Evolutionary conservation across 768 basidiomycete genomes (phyloP), one percentile per base, ranked within the genome.

Genomic region (Tulasnella sp.): DNA sequence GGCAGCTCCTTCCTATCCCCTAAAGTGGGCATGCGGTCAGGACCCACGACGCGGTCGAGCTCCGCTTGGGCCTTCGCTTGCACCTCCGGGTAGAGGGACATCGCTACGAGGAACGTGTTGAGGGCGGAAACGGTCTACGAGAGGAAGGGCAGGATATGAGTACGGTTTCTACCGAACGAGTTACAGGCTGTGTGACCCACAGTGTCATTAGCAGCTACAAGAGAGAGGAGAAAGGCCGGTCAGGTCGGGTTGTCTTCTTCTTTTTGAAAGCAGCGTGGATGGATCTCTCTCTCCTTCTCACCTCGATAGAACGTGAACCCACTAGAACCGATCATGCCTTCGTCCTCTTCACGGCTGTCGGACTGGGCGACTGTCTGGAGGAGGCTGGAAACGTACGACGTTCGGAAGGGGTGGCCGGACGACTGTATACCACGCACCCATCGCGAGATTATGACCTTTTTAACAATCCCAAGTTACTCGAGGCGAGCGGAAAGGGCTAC

Each of bases 71-170:
- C 72, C 34, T 34, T 59, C 8, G 12, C 32, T 32, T 68, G 69
- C 2, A 72, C 67, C 14, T 67, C 32, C 32, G 74, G 74, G 47
- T 74, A 52, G 2, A 74, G 42, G 7, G 71, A 74, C 73, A 74
- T 72, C 59, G 73, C 73, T 5, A 74, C 73, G 26, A 74, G 39
- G 42, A 74, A 72, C 17, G 73, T 52, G n/a, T 47, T 62, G 29
- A 74, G 42, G 16, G 73, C 35, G 5, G 62, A 36, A 16, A 41
- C 71, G 41, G 71, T 72, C 71, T 67, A 36, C 26, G 4, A n/a
- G 35, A 26, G 39, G 12, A 17, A 16, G 7, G n/a, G n/a, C n/a
- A 36, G 22, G 4, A 1, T 1, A n/a, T 59, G 11, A 36, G 39
- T 65, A 65, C 63, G 5, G 1, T 37, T 1, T 65, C 17, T 8